Conservation (phyloP, 140 eudicot genomes). For the Bidens hawaiensis region DNA sequence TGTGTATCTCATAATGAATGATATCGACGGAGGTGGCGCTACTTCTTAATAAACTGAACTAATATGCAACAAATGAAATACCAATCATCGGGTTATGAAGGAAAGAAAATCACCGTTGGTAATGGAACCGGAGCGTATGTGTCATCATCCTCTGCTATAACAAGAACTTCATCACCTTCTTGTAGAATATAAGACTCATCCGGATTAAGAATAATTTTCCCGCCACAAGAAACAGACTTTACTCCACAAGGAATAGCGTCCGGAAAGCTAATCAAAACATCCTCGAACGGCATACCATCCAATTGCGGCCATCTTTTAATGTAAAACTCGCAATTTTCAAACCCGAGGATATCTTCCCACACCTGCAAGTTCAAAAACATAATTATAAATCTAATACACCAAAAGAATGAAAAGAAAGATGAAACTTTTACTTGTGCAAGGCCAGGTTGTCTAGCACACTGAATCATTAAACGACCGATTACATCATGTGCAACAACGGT, state of each 20-base stretch:
- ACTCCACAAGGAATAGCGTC: constrained; percentile 94
- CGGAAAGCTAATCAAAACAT: constrained; percentile 79
- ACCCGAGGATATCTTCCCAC: constrained; percentile 94
- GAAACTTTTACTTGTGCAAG: constrained; percentile 71
- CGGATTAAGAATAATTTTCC: constrained; percentile 79
- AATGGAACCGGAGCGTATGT: constrained; percentile 69
- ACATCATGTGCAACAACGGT: constrained; percentile 97
- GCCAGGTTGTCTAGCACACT: constrained; percentile 94
- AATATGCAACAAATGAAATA: neutral
- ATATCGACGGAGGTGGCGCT: constrained; percentile 4
- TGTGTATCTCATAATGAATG: neutral
- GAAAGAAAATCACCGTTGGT: constrained; percentile 67
- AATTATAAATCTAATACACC: neutral
- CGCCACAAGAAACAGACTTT: constrained; percentile 56
- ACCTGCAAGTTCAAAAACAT: constrained; percentile 37
- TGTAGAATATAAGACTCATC: constrained; percentile 76
- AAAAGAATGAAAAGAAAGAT: neutral
- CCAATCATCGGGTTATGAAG: constrained; percentile 6
- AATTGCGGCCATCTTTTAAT: constrained; percentile 84
- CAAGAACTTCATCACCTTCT: constrained; percentile 93
- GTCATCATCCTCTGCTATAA: constrained; percentile 89
- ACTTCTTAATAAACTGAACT: neutral
- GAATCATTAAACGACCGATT: constrained; percentile 87
- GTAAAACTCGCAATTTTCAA: constrained; percentile 87
- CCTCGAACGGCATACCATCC: constrained; percentile 87